These are phyloP conservation scores for Magnaporthiopsis incrustans DNA, from an alignment of 2,329 filamentous ascomycete species.

Conservation along the genomic window DNA sequence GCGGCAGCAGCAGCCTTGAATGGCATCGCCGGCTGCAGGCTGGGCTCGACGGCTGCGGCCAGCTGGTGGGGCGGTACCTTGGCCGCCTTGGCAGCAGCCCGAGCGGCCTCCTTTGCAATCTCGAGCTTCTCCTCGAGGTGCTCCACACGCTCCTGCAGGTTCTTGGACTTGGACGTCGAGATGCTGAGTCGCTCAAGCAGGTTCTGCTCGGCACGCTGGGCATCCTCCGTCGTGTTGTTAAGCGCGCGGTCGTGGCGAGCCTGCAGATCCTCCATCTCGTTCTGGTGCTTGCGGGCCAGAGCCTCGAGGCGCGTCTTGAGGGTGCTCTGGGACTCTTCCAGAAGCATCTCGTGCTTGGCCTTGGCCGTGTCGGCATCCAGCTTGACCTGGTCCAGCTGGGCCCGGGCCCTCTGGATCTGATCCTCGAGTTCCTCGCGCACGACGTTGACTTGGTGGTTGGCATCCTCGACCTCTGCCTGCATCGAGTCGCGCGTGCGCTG, in stretches of 20 bases:
- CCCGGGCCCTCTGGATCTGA: constrained; percentile 63
- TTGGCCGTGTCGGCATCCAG: constrained; percentile 75
- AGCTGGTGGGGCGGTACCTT: constrained; percentile 37
- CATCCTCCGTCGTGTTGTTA: constrained; percentile 70
- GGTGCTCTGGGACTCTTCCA: constrained; percentile 70
- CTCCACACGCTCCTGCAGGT: constrained; percentile 75
- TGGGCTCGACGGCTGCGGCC: constrained; percentile 20
- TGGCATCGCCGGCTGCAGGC: background rate
- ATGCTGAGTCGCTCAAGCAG: constrained; percentile 74
- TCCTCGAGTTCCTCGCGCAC: constrained; percentile 76
- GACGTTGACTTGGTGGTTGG: constrained; percentile 78
- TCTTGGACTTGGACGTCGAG: constrained; percentile 74
- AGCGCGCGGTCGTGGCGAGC: constrained; percentile 68
- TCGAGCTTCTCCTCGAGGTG: constrained; percentile 88
- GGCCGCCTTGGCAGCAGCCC: constrained; percentile 71
- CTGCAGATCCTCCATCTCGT: constrained; percentile 66
- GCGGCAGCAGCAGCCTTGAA: constrained; percentile 20
- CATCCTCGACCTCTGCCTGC: constrained; percentile 73
- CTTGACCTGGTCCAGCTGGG: constrained; percentile 68
- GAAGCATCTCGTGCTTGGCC: constrained; percentile 72
- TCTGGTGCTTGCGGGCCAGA: constrained; percentile 51
- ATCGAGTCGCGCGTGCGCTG: constrained; percentile 71
- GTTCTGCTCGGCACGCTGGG: constrained; percentile 69
- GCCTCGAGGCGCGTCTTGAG: constrained; percentile 50
- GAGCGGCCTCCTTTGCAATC: constrained; percentile 79